Evolutionary conservation across 1,284 basidiomycete species (phyloP).

Genomic region (Volvariella surrecta): DNA sequence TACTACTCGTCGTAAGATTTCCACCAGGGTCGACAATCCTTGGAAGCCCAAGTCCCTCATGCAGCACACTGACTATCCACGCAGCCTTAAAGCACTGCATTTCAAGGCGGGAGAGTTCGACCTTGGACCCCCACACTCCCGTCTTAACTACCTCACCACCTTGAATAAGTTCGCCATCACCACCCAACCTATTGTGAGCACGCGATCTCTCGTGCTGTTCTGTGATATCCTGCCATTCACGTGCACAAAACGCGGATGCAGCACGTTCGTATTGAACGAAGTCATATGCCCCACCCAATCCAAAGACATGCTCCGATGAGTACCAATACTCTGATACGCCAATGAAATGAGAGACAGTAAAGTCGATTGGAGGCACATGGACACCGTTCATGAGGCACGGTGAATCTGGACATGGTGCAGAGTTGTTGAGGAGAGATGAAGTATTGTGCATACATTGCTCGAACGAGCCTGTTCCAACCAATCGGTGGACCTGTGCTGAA

Average conservation of each 20-base stretch:
- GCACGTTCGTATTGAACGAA: constrained; percentile 94
- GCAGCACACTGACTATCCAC: constrained; percentile 94
- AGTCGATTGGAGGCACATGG: constrained; percentile 88
- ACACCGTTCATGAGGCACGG: constrained; percentile 98
- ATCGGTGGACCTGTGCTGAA: constrained; percentile 42
- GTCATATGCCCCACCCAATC: constrained; percentile 91
- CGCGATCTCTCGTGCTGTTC: constrained; percentile 53
- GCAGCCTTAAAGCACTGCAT: constrained; percentile 99
- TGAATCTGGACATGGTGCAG: constrained; percentile 72
- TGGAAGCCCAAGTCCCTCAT: constrained; percentile 94
- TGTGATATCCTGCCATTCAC: constrained; percentile 75
- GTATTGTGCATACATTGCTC: constrained; percentile 73
- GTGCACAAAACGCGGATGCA: constrained; percentile 79
- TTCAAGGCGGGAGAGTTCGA: constrained; percentile 80
- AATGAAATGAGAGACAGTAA: constrained; percentile 88
- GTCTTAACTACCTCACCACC: constrained; percentile 52
- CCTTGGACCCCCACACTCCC: constrained; percentile 61
- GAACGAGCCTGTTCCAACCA: constrained; percentile 91
- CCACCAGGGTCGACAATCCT: constrained; percentile 83
- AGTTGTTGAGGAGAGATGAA: constrained; percentile 79
- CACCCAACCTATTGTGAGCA: constrained; percentile 38
- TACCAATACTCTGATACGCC: constrained; percentile 99
- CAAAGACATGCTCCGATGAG: constrained; percentile 94
- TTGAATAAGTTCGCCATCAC: constrained; percentile 52
- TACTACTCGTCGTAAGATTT: constrained; percentile 52